Evolutionary conservation across 305 asterid genomes (phyloP), one percentile per base, ranked within the genome.

Genomic region (Fraxinus floribunda): DNA sequence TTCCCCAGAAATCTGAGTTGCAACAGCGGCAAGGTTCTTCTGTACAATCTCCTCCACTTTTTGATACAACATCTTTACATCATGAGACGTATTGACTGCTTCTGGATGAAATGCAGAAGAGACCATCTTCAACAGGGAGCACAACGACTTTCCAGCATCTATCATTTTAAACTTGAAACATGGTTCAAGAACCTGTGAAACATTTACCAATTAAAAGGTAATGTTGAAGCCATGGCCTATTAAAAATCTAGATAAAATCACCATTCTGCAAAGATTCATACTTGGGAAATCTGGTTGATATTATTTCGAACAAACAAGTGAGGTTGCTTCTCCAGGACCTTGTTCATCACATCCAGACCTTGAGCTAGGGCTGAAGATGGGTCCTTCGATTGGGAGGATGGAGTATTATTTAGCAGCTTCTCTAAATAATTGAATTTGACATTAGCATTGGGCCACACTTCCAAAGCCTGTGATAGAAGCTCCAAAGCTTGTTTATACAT

Each of bases 391-490:
- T 95, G 99, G 88, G 98, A 91, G 76, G 99, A 96, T 38, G 97
- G 97, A 82, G 93, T 89, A 89, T 95, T 95, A 84, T 92, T 91
- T 70, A 97, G 97, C 86, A 97, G 92, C 94, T 97, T 97, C 91
- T 97, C 99, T 89, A 97, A 85, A 90, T 97, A 97, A 93, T 95
- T 97, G 87, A 97, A 97, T 86, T 97, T 97, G 82, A 97, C 99
- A 89, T 97, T 97, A 71, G 99, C 99, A 91, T 88, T 93, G 78
- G 99, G 97, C 99, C 99, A 97, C 89, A 97, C 99, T 85, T 97
- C 99, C 94, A 97, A 86, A 82, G 99, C 99, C 83, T 92, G 95
- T 80, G 99, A 93, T 70, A 97, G 88, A 86, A 97, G 98, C 87
- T 94, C 99, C 89, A 97, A 82, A 78, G 99, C 98, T 91, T 97